Evolutionary conservation across 805 yeast species (phyloP), one percentile per base, ranked within the genome.

Genomic region (Saccharomycopsis vini): DNA sequence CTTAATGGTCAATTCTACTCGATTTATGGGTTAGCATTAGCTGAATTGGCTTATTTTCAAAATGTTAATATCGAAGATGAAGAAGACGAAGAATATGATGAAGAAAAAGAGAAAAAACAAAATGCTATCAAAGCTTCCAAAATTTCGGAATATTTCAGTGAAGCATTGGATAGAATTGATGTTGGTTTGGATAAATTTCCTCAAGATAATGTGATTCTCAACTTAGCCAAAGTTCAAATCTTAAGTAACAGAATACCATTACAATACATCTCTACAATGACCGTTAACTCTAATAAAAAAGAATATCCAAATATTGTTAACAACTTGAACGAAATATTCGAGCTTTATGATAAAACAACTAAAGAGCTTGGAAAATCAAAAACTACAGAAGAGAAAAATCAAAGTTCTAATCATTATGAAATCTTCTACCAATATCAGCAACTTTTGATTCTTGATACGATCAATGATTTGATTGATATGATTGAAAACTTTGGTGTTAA

Each of bases 21-120:
- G 4, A 74, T 83, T 24, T 90, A 88, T 60, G 89, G 87, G 0
- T 62, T 77, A 36, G 80, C 95, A 0, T 62, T 84, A 35, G 69
- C 77, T 32, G 86, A 80, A 46, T 63, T 82, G 50, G 75, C 84
- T 1, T 66, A 67, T 29, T 81, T 76, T 61, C 69, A 75, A 50
- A 61, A 67, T 9, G 71, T 61, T n/a, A 70, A 65, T 13, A 66
- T 62, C 44, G 44, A 46, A 3, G 54, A 41, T 3, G 60, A 58
- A 2, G 54, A 50, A 22, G 49, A 46, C 23, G 50, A 51, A 5
- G 51, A 48, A n/a, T 56, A 56, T 39, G 52, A 58, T 36, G 50
- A 61, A 49, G 49, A 52, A 19, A 52, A 54, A 31, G 52, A 50
- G 1, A 50, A 46, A 3, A 35, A 46, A 19, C 36, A 45, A 2